Base-by-base conservation (phyloP, 139 green algal species). In the Desmodesmus armatus region DNA sequence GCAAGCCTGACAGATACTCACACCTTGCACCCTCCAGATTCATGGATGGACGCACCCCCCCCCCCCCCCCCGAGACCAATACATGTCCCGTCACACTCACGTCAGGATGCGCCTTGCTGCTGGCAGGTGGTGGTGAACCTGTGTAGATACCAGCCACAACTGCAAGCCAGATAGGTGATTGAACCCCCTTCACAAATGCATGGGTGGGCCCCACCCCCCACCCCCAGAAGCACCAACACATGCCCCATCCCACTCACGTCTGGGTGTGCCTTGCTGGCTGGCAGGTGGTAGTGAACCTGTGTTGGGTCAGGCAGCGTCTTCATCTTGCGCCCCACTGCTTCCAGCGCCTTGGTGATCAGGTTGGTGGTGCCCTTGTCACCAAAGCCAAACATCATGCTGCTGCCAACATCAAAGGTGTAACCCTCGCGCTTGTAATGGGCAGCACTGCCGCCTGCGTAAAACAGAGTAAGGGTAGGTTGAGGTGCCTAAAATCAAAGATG, bases 341-440 rank as follows among this genome's bases (percentile, higher is more conserved):
- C 92, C 41, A 99, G 90, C 4, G 94, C 95, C 17, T 93, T 88
- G n/a, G 97, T 99, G 62, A 99, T 96, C 15, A 99, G 92, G 90
- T 99, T 99, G 80, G 97, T 98, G 75, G 92, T 97, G 67, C 97
- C 97, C 80, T 95, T 58, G 17, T 95, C 78, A 23, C 96, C 96
- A 58, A 99, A 93, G 29, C 97, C 97, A 92, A 99, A 99, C 97
- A 99, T 99, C 96, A 99, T 99, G 82, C 90, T 96, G 23, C 89
- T 95, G 39, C 95, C 95, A 9, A 99, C 97, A 84, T 99, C 97
- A 90, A 99, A 99, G 19, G 87, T 97, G 91, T 96, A 99, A 66
- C 97, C 97, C 62, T 98, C 89, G 4, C 96, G 87, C 80, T 97
- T 92, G 87, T 93, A 99, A 86, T 95, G 94, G 6, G 90, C 97